Evolutionary conservation across 257 asterid genomes (phyloP).

Genomic region (Linderniella brevidens): DNA sequence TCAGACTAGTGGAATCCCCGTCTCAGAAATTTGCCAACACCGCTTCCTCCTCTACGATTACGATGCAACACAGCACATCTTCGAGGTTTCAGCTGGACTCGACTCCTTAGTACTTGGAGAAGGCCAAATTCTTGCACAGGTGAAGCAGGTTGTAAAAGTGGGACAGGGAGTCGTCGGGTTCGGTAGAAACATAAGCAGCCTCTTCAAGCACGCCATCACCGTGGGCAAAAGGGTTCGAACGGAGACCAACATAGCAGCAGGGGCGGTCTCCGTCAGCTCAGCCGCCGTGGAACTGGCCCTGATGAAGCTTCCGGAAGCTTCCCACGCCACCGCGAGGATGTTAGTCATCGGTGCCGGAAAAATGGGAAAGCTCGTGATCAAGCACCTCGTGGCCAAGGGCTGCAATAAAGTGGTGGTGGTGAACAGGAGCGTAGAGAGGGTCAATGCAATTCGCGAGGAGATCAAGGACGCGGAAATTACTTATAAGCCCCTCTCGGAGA

Average conservation of each 20-base stretch:
- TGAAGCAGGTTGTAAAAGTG: slow-evolving; percentile 83
- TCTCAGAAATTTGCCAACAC: slow-evolving; percentile 67
- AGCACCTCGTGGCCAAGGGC: slow-evolving; percentile 82
- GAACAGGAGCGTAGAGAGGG: slow-evolving; percentile 65
- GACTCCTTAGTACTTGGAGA: slow-evolving; percentile 91
- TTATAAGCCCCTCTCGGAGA: slow-evolving; percentile 54
- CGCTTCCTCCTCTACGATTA: slow-evolving; percentile 69
- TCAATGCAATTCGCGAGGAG: slow-evolving; percentile 64
- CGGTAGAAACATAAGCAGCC: slow-evolving; percentile 83
- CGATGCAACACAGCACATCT: slow-evolving; percentile 88
- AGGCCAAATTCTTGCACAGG: slow-evolving; percentile 93
- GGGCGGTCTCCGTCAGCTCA: slow-evolving; percentile 92
- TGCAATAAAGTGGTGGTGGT: slow-evolving; percentile 78
- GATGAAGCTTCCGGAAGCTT: slow-evolving; percentile 67
- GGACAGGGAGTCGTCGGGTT: slow-evolving; percentile 88
- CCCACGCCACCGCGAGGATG: slow-evolving; percentile 56
- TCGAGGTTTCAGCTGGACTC: slow-evolving; percentile 86
- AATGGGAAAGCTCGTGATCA: slow-evolving; percentile 97
- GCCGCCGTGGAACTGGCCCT: slow-evolving; percentile 90
- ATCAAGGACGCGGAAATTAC: slow-evolving; percentile 47
- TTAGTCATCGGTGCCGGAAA: slow-evolving; percentile 83
- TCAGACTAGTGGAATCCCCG: slow-evolving; percentile 87
- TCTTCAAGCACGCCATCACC: slow-evolving; percentile 83
- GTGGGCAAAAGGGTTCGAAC: slow-evolving; percentile 89
- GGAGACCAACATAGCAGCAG: slow-evolving; percentile 85